Conservation (phyloP, 2,329 filamentous ascomycete genomes). For the Fusarium chuoi region DNA sequence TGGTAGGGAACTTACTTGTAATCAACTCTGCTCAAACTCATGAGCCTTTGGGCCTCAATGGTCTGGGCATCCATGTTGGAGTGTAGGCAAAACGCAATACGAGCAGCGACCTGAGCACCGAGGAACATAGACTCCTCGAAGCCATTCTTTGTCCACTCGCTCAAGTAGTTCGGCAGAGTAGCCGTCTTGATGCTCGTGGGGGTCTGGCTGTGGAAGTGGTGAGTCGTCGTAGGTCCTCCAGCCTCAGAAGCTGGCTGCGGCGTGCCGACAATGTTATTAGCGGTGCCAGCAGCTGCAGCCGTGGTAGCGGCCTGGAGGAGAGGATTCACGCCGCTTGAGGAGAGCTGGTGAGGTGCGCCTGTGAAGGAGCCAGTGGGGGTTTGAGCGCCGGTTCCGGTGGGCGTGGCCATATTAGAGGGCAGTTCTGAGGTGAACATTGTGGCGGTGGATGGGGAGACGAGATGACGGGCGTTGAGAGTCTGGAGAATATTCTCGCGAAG, state of each 20-base stretch:
- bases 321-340: constrained; percentile 78
- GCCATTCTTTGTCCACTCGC: constrained; percentile 86
- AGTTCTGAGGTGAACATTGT: constrained; percentile 98
- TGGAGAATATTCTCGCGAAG: constrained; percentile 90
- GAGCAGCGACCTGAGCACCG: constrained; percentile 84
- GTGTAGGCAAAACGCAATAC: constrained; percentile 68
- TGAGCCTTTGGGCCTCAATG: constrained; percentile 63
- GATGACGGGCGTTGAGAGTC: constrained; percentile 82
- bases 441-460: constrained; percentile 90
- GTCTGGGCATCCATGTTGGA: constrained; percentile 63
- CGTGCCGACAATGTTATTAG: constrained; percentile 53
- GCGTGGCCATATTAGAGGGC: constrained; percentile 92
- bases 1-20: constrained; percentile 64
- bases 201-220: constrained; percentile 73
- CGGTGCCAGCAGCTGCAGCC: constrained; percentile 63
- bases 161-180: constrained; percentile 83
- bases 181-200: constrained; percentile 86
- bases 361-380: constrained; percentile 77
- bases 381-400: constrained; percentile 88
- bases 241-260: constrained; percentile 55
- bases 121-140: constrained; percentile 88
- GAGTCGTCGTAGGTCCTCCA: constrained; percentile 51
- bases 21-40: constrained; percentile 68
- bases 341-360: constrained; percentile 66
- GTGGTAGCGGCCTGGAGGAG: constrained; percentile 92